Base-by-base conservation (phyloP, 2,329 filamentous ascomycete genomes). In the Scedosporium dehoogii region DNA sequence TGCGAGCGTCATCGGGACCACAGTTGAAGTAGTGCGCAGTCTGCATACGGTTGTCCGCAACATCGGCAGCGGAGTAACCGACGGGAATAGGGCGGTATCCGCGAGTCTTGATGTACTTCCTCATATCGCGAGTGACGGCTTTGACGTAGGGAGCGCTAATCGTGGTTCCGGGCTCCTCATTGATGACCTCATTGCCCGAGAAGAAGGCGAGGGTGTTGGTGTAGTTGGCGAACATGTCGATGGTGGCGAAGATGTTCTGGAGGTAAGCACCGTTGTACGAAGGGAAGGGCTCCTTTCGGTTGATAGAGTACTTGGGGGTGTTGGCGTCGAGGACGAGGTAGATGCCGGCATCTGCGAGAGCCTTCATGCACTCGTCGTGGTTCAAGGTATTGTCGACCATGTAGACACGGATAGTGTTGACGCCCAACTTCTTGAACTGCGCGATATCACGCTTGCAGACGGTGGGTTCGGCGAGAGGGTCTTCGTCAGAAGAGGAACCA, bases 21-120 rank as follows among this genome's bases (percentile, higher is more conserved):
- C 92, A 97, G 84, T 96, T 96, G 86, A 97, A 91, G 82, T 96
- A 97, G 61, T 87, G 72, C 58, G 92, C 92, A 73, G 91, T 91
- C 78, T 96, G 85, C 77, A 89, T 85, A 69, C 92, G 90, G 81
- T 96, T 96, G 70, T 85, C 82, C 64, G 89, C 82, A 63, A 96
- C 89, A 76, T 96, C 92, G 64, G 92, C 92, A 46, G 83, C 83
- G 16, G 83, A 85, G 76, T 92, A 92, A 42, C 89, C 89, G 62
- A 92, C 87, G n/a, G 88, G 89, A 56, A 91, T 79, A 62, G 79
- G 72, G 68, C 88, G 85, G 69, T 89, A 82, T 55, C 80, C 79
- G 41, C 83, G 85, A 62, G 78, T 76, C 66, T 78, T 79, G 69
- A 91, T 83, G 75, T 86, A 92, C 70, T 86, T 82, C 70, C 87